Percentiles rank a stretch among this genome's conserved stretches.
Conservation (phyloP, 768 basidiomycete species). For the Lactifluus subvellereus region DNA sequence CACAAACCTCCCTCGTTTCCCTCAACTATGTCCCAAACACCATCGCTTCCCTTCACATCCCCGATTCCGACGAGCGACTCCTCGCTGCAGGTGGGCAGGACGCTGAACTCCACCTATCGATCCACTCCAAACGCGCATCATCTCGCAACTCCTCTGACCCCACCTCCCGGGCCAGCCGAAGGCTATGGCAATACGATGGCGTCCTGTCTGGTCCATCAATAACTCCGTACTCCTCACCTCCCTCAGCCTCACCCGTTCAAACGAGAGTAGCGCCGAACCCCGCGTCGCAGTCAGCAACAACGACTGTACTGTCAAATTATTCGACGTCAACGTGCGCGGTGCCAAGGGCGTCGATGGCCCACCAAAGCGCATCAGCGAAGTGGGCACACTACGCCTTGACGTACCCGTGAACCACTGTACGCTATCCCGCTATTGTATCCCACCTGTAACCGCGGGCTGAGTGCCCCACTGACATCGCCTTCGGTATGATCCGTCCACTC, state of each 20-base stretch:
- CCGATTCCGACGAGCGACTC: conserved; percentile 48
- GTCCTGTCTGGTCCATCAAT: conserved; percentile 65
- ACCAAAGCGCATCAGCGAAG: conserved; percentile 41
- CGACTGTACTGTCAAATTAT: conserved; percentile 75
- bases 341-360: conserved; percentile 29
- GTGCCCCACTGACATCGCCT: background rate
- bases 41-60: conserved; percentile 50
- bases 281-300: conserved; percentile 83
- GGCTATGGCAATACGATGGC: conserved; percentile 50
- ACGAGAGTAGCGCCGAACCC: conserved; percentile 65
- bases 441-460: background rate
- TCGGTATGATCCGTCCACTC: conserved; percentile 17
- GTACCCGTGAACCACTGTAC: conserved; percentile 80
- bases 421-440: conserved; percentile 29
- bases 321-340: conserved; percentile 58
- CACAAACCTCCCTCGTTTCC: conserved; percentile 44
- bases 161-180: conserved; percentile 20
- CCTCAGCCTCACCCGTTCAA: conserved; percentile 51
- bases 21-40: conserved; percentile 60
- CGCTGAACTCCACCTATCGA: conserved; percentile 62
- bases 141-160: conserved; percentile 10
- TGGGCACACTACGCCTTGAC: conserved; percentile 50
- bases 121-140: conserved; percentile 31
- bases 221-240: conserved; percentile 70
- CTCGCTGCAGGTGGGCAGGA: conserved; percentile 74